Conservation (phyloP, 106 monocot species). For the Dendrobium huoshanense region DNA sequence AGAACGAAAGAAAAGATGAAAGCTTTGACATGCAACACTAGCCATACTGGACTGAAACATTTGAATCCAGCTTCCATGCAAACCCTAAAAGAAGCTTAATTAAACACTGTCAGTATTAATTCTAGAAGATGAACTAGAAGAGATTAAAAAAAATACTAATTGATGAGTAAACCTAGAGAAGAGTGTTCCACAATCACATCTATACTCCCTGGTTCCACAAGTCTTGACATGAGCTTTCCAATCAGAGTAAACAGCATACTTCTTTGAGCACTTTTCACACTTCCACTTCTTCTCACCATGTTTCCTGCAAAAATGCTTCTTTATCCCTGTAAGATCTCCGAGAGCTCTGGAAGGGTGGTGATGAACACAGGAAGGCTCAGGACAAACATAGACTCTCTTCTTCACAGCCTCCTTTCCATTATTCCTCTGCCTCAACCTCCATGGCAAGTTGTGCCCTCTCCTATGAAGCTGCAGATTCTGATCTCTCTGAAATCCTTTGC, state of each 20-base stretch:
- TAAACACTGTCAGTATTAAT: too few species aligned
- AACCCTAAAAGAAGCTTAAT: too few species aligned
- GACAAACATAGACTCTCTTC: constrained; percentile 6
- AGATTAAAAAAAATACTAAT: too few species aligned
- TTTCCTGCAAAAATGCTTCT: constrained; percentile 80
- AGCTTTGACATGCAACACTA: too few species aligned
- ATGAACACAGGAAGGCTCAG: constrained; percentile 18
- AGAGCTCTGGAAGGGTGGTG: constrained; percentile 53
- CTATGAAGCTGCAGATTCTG: constrained; percentile 1
- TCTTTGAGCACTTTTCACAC: constrained; percentile 81
- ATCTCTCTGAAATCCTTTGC: constrained; percentile 7
- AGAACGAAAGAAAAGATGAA: too few species aligned
- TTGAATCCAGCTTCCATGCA: too few species aligned
- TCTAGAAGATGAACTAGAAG: too few species aligned
- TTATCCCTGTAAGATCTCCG: constrained; percentile 81
- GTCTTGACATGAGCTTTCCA: constrained; percentile 81
- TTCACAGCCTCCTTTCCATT: not conserved
- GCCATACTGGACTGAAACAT: too few species aligned
- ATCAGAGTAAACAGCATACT: constrained; percentile 74
- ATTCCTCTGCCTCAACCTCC: constrained; percentile 4
- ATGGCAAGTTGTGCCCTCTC: constrained; percentile 3
- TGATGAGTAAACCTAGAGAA: constrained; percentile 49
- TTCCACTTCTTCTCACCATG: constrained; percentile 94
- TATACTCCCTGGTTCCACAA: constrained; percentile 74
- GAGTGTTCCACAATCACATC: constrained; percentile 70